Evolutionary conservation across 202 grass and related monocot genomes (phyloP).

Genomic region (Brachypodium distachyon): DNA sequence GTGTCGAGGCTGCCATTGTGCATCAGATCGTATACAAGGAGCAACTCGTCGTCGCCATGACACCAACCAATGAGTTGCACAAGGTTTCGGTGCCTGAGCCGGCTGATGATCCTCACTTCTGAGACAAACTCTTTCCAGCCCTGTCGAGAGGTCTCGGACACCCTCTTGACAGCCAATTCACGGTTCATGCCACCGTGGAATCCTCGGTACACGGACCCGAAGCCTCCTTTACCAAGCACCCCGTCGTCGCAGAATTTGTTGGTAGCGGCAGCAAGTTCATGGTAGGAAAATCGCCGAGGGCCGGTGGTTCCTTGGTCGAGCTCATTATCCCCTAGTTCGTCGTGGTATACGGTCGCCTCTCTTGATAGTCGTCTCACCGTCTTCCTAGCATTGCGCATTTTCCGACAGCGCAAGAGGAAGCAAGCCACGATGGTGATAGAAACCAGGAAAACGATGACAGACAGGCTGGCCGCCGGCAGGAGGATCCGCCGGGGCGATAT

Average conservation of each 20-base stretch:
- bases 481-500: too few relatives aligned
- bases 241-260: background rate
- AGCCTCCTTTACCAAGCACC: slow-evolving; percentile 37
- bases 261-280: slow-evolving; percentile 17
- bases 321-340: background rate
- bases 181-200: slow-evolving; percentile 1
- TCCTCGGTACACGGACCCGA: slow-evolving; percentile 33
- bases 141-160: slow-evolving; percentile 29
- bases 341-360: background rate
- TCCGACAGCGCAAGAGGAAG: too few relatives aligned
- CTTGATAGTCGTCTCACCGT: too few relatives aligned
- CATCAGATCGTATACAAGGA: slow-evolving; percentile 54
- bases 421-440: too few relatives aligned
- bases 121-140: slow-evolving; percentile 49
- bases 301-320: background rate
- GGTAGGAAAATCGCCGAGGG: slow-evolving; percentile 21
- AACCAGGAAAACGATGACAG: too few relatives aligned
- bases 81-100: slow-evolving; percentile 40
- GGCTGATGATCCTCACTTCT: slow-evolving; percentile 53
- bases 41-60: slow-evolving; percentile 16
- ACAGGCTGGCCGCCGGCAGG: too few relatives aligned
- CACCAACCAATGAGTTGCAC: slow-evolving; percentile 64
- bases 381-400: background rate
- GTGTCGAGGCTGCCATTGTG: slow-evolving; percentile 48
- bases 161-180: slow-evolving; percentile 31